These are phyloP conservation scores for Corylus avellana DNA, from an alignment of 306 rosid genomes.

Conservation along the genomic window DNA sequence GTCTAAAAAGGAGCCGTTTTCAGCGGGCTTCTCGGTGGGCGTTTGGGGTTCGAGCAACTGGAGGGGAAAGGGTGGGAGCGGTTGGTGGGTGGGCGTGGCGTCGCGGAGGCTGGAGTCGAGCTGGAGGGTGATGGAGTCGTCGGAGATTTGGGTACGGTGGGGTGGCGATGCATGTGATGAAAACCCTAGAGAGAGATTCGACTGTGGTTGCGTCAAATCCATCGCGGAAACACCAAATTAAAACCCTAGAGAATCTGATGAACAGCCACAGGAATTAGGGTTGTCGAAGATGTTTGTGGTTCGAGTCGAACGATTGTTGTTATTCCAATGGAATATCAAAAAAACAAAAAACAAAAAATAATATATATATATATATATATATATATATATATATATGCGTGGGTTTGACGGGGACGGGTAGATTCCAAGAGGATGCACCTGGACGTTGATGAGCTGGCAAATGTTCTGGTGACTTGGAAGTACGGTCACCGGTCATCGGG, in stretches of 20 bases:
- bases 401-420: slow-evolving; percentile 8
- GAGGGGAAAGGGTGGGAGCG: slow-evolving; percentile 59
- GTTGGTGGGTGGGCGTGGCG: slow-evolving; percentile 38
- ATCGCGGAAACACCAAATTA: slow-evolving; percentile 17
- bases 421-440: slow-evolving; percentile 35
- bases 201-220: slow-evolving; percentile 67
- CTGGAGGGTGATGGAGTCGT: slow-evolving; percentile 68
- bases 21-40: slow-evolving; percentile 23
- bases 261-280: no score
- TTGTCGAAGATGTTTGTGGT: no score
- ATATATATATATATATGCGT: not conserved
- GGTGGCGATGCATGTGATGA: slow-evolving; percentile 70
- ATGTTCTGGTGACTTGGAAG: not conserved
- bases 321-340: no score
- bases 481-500: not conserved
- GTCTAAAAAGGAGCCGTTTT: slow-evolving; percentile 29
- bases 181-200: slow-evolving; percentile 60
- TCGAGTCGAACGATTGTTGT: no score
- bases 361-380: no score
- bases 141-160: slow-evolving; percentile 48
- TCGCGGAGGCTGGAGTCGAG: slow-evolving; percentile 64
- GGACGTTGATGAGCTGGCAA: slow-evolving; percentile 26
- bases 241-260: not conserved
- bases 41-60: slow-evolving; percentile 68
- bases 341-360: no score